Conservation (phyloP, 169 alveolate species). For the Cardiosporidium cionae region DNA sequence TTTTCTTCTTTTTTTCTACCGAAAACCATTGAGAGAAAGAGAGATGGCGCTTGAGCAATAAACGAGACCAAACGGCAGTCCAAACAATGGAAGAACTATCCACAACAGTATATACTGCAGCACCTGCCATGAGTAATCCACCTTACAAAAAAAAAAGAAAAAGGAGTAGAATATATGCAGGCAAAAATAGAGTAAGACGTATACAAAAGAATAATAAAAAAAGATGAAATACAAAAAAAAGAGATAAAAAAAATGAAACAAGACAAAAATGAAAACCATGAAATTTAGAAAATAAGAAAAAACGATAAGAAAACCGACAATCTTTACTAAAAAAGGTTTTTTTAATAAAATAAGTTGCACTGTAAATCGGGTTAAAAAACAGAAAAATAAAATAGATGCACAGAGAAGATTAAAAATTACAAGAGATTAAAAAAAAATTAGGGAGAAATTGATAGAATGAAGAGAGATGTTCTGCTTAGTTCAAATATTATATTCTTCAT, state of each 20-base stretch:
- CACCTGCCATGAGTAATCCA: conserved; percentile 47
- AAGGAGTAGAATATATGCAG: too few species aligned
- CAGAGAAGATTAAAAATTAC: too few species aligned
- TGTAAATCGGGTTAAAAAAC: too few species aligned
- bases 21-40: conserved; percentile 27
- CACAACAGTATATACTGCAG: conserved; percentile 44
- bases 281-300: background rate
- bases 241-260: background rate
- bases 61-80: conserved; percentile 48
- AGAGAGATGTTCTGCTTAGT: too few species aligned
- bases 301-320: too few species aligned
- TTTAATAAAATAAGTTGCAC: too few species aligned
- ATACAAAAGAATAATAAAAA: background rate
- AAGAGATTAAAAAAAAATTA: too few species aligned
- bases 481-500: too few species aligned
- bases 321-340: too few species aligned
- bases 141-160: conserved; percentile 9
- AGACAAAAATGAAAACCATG: background rate
- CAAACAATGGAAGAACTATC: conserved; percentile 48
- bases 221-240: background rate
- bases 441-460: too few species aligned
- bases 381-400: too few species aligned
- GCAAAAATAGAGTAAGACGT: background rate
- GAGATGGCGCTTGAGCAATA: conserved; percentile 31
- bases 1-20: background rate